A percentile compares a stretch with the other conserved stretches of the same genome.
These are phyloP conservation scores for Mollisia scopiformis DNA, from an alignment of 2,329 filamentous ascomycete species.

Conservation along the genomic window DNA sequence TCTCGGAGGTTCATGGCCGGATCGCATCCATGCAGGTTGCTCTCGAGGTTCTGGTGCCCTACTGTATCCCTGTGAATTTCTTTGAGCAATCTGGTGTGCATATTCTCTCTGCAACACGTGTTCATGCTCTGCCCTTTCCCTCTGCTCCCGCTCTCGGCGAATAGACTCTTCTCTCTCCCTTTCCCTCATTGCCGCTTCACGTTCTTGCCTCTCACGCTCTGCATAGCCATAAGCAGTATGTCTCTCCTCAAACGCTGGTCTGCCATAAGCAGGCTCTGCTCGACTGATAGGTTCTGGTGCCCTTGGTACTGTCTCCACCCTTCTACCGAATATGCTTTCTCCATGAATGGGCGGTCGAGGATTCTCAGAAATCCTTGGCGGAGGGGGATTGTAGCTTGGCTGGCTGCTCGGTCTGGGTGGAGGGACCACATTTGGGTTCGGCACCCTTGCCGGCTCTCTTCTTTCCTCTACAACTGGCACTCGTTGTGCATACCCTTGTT, in stretches of 20 bases:
- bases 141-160: slow-evolving; percentile 41
- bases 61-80: slow-evolving; percentile 29
- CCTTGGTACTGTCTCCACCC: slow-evolving; percentile 20
- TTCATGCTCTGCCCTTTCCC: slow-evolving; percentile 21
- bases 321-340: slow-evolving; percentile 29
- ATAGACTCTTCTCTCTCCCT: slow-evolving; percentile 4
- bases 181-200: slow-evolving; percentile 30
- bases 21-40: slow-evolving; percentile 33
- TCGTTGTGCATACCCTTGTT: slow-evolving; percentile 56
- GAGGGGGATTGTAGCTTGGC: slow-evolving; percentile 38
- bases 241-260: slow-evolving; percentile 32
- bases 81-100: slow-evolving; percentile 30
- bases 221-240: slow-evolving; percentile 54
- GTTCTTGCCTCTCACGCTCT: slow-evolving; percentile 47
- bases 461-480: slow-evolving; percentile 52
- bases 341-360: slow-evolving; percentile 16
- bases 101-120: slow-evolving; percentile 20
- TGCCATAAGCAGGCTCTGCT: slow-evolving; percentile 32
- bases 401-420: slow-evolving; percentile 39
- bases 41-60: slow-evolving; percentile 30
- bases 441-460: slow-evolving; percentile 39
- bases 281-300: slow-evolving; percentile 41
- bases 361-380: slow-evolving; percentile 49
- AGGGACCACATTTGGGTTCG: slow-evolving; percentile 33
- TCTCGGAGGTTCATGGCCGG: slow-evolving; percentile 29